Evolutionary conservation across 192 early-diverging fungal genomes (phyloP).

Genomic region (Podila horticola): DNA sequence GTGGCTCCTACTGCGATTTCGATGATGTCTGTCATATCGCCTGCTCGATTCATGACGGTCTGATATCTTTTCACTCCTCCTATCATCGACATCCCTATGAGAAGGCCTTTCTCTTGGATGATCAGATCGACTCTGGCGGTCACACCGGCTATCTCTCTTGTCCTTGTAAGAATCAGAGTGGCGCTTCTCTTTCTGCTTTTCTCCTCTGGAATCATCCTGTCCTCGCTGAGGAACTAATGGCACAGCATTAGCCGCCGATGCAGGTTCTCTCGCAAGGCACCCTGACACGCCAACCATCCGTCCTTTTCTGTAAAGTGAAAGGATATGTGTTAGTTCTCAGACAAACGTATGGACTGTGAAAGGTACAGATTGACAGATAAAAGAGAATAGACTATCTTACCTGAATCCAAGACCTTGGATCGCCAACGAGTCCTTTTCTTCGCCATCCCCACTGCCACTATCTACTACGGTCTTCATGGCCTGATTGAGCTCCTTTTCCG

Average conservation of each 20-base stretch:
- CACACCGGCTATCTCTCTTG: not conserved
- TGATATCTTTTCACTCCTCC: not conserved
- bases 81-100: not conserved
- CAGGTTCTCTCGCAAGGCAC: too few relatives aligned
- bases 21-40: not conserved
- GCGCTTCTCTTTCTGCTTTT: too few relatives aligned
- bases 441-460: constrained; percentile 37
- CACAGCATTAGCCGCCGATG: too few relatives aligned
- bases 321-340: not conserved
- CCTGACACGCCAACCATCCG: too few relatives aligned
- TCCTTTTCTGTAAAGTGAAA: not conserved
- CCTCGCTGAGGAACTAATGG: too few relatives aligned
- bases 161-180: not conserved
- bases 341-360: not conserved
- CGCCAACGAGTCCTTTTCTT: constrained; percentile 27
- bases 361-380: not conserved
- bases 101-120: not conserved
- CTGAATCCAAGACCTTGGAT: constrained; percentile 39
- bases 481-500: constrained; percentile 57
- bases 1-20: constrained; percentile 1
- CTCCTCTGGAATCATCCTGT: too few relatives aligned
- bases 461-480: constrained; percentile 46
- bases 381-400: constrained; percentile 3
- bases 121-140: not conserved
- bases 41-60: not conserved